These are phyloP conservation scores for Lentinula detonsa DNA, from an alignment of 768 basidiomycete genomes.

Conservation along the genomic window DNA sequence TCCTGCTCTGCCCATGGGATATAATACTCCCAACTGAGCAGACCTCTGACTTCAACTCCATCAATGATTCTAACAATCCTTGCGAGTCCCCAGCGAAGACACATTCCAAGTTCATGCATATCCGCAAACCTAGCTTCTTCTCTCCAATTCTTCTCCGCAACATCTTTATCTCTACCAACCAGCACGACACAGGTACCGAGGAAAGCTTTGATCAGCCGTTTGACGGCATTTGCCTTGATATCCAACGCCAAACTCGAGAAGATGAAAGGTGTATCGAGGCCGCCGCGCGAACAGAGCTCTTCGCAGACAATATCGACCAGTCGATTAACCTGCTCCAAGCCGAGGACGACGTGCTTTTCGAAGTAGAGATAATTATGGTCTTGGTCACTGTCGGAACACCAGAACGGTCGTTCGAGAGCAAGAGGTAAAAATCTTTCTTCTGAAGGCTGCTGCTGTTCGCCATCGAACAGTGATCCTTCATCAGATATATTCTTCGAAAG, in stretches of 20 bases:
- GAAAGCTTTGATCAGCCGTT: conserved; percentile 75
- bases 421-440: conserved; percentile 3
- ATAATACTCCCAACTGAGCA: conserved; percentile 84
- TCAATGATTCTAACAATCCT: conserved; percentile 66
- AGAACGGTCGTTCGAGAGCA: neutral
- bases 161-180: conserved; percentile 22
- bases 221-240: conserved; percentile 67
- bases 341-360: conserved; percentile 68
- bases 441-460: neutral
- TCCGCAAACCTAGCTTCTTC: conserved; percentile 83
- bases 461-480: neutral
- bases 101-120: conserved; percentile 87
- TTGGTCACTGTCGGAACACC: neutral
- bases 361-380: conserved; percentile 70
- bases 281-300: conserved; percentile 69
- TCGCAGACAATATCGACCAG: conserved; percentile 67
- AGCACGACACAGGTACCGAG: conserved; percentile 50
- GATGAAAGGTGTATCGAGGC: conserved; percentile 85
- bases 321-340: conserved; percentile 64
- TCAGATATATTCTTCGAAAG: neutral
- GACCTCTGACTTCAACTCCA: conserved; percentile 72
- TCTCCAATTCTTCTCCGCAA: conserved; percentile 55
- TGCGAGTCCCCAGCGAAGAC: conserved; percentile 87
- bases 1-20: conserved; percentile 77
- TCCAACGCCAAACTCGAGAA: conserved; percentile 89